A percentile compares a stretch with the other conserved stretches of the same genome.
Conservation (phyloP, 78 protist species). For the Dictyostelium firmibasis region DNA sequence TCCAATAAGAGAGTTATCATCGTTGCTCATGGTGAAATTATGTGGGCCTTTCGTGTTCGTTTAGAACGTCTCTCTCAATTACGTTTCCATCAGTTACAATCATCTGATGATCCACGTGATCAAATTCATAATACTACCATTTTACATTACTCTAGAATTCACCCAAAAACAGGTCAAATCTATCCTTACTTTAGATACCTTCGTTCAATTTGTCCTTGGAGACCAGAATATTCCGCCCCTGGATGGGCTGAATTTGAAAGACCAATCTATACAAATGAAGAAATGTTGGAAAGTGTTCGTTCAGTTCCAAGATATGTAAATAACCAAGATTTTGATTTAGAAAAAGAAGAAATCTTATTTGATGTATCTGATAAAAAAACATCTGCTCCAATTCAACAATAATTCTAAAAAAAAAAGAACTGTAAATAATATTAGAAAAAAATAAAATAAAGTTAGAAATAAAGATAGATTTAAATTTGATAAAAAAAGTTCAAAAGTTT, state of each 20-base stretch:
- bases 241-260: constrained; percentile 85
- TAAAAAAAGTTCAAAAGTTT: too few species aligned
- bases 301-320: constrained; percentile 79
- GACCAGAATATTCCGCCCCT: constrained; percentile 77
- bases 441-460: too few species aligned
- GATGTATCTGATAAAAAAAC: neutral
- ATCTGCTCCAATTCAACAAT: neutral
- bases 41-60: constrained; percentile 84
- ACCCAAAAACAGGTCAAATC: constrained; percentile 81
- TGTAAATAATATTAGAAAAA: too few species aligned
- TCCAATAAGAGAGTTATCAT: constrained; percentile 80
- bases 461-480: too few species aligned
- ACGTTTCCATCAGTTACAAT: constrained; percentile 74
- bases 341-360: constrained; percentile 7
- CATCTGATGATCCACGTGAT: constrained; percentile 63
- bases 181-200: constrained; percentile 75
- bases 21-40: constrained; percentile 86
- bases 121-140: constrained; percentile 81
- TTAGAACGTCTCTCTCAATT: constrained; percentile 80
- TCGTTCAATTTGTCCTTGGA: constrained; percentile 83
- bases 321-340: constrained; percentile 6
- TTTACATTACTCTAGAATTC: constrained; percentile 80
- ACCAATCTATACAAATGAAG: constrained; percentile 74
- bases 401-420: neutral
- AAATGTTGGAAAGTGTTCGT: constrained; percentile 71